phyloP scores from a whole-genome alignment of 257 asterid genomes.

The Salvia splendens region DNA sequence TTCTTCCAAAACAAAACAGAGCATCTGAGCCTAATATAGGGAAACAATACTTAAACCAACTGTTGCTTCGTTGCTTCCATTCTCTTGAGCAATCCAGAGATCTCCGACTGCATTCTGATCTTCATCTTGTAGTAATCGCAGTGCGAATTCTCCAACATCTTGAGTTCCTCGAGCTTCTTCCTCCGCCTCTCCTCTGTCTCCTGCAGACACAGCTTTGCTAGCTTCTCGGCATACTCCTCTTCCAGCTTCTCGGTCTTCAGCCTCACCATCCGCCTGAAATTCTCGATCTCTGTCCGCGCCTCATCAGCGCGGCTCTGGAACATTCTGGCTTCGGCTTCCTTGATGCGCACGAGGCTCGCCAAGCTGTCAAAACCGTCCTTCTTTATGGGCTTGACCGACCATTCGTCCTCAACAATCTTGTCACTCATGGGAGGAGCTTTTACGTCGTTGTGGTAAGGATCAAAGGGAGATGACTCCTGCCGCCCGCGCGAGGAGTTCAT shows the following conservation, averaged over 20 bases:
- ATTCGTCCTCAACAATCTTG: slow-evolving; percentile 70
- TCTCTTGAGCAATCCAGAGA: slow-evolving; percentile 82
- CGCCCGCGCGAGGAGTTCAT: slow-evolving; percentile 49
- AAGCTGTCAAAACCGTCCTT: slow-evolving; percentile 74
- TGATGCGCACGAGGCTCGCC: slow-evolving; percentile 69
- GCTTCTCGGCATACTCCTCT: slow-evolving; percentile 60
- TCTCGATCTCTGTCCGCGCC: slow-evolving; percentile 72
- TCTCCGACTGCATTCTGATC: slow-evolving; percentile 84
- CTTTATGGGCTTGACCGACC: slow-evolving; percentile 75
- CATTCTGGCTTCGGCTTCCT: slow-evolving; percentile 92
- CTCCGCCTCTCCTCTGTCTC: slow-evolving; percentile 74
- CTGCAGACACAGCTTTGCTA: slow-evolving; percentile 53
- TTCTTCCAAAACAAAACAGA: slow-evolving; percentile 21
- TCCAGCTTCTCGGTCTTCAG: slow-evolving; percentile 62
- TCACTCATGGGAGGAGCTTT: slow-evolving; percentile 38
- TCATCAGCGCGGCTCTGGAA: slow-evolving; percentile 79
- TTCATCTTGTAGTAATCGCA: slow-evolving; percentile 84
- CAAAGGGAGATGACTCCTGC: slow-evolving; percentile 38
- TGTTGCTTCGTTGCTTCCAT: slow-evolving; percentile 88
- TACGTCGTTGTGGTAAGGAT: slow-evolving; percentile 44
- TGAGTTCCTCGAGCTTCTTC: slow-evolving; percentile 72
- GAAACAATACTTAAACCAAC: slow-evolving; percentile 42
- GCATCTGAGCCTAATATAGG: not conserved
- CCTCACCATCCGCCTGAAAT: slow-evolving; percentile 56
- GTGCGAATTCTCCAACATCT: slow-evolving; percentile 67